Base-by-base conservation (phyloP, 495 filamentous ascomycete species). In the Thozetella sp. region DNA sequence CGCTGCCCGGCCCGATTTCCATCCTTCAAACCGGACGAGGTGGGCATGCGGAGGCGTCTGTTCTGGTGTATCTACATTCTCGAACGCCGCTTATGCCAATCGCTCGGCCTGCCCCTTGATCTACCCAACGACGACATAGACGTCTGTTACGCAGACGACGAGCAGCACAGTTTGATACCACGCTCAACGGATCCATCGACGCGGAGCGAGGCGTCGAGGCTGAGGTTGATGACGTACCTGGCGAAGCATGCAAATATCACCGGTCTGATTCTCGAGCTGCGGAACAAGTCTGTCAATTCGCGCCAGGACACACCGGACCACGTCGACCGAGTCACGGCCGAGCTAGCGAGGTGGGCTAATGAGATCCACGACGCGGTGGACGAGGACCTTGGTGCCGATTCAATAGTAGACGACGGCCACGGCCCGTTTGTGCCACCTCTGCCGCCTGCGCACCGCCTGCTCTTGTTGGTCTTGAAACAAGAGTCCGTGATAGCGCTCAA, bases 1-100 rank as follows among this genome's bases (percentile, higher is more conserved):
- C 43, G 43, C 3, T 48, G 43, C n/a, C 43, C 43, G 4, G 43
- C 43, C 4, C 12, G 43, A 48, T 48, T 15, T 48, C 43, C 43
- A 3, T 11, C n/a, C 11, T 48, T 48, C n/a, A 48, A 10, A n/a
- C 43, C 9, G 3, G 10, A 48, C 6, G 43, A 48, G 12, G 43
- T n/a, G 3, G 20, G n/a, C 43, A 48, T 48, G n/a, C 6, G 43
- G 3, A 48, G 43, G 20, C 43, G 43, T n/a, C 43, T 48, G 9
- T 48, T 48, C n/a, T 48, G 43, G 43, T 48, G 43, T n/a, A 48
- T 48, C n/a, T 48, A 48, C n/a, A 48, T 48, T 3, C 43, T 48
- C 11, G 43, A 48, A 20, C 43, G 43, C 4, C 9, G 43, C 11
- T 20, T 48, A n/a, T 48, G 43, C 43, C 43, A 48, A n/a, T 11